Evolutionary conservation across 139 green algal genomes (phyloP), one percentile per base, ranked within the genome.

Genomic region (Pleodorina starrii): DNA sequence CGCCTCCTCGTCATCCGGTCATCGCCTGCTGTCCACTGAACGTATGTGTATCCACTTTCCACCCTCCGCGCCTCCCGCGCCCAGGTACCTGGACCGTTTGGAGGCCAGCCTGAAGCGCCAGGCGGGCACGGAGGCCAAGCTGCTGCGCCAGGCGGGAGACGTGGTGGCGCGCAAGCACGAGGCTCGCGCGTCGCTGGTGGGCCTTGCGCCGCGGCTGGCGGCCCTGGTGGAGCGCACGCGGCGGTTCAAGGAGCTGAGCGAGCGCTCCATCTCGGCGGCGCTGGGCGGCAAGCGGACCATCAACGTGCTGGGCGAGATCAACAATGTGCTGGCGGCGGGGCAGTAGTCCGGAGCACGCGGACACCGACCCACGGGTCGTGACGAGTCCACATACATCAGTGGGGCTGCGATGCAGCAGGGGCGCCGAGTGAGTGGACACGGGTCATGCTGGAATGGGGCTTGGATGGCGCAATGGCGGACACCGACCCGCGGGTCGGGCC

Each of bases 231-330:
- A 84, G 40, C 86, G 89, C 29, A 93, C 80, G 1, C 46, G 54
- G 17, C 66, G 36, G 29, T 79, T 93, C 29, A 93, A 94, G 88
- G 25, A 9, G 21, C 69, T 74, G 42, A 80, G 78, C 6, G 93
- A 94, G 68, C 43, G 73, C n/a, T 71, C 60, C 21, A 60, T 94
- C 32, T 79, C 91, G 21, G 81, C 74, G 17, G 43, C 86, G 84
- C 84, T 93, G 44, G 74, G 63, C 44, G 84, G 91, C 12, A 90
- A 89, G 11, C 35, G 74, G 4, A 80, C n/a, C 82, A 72, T 95
- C 9, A 91, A 94, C 51, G 82, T 95, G 35, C 88, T 93, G 72
- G 93, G 93, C 27, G 92, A 95, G 48, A 93, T 95, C 79, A 94
- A 93, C 84, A 93, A 91, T 46, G 78, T 91, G 36, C 75, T 94